phyloP scores from a whole-genome alignment of 179 eudicot genomes.

The Silene noctiflora region DNA sequence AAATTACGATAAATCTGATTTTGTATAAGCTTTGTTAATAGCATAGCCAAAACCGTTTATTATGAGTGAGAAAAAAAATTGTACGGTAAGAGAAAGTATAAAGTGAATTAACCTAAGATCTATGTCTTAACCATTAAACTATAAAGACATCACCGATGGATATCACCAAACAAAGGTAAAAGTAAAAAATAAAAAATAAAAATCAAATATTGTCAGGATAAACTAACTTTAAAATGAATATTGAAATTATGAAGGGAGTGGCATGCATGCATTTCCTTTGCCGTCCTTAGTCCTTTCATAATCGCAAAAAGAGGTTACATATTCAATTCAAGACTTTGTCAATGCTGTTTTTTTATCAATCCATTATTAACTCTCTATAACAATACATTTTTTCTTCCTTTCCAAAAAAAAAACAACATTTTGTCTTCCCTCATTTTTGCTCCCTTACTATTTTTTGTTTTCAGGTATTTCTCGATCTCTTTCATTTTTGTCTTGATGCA shows the following conservation, averaged over 20 bases:
- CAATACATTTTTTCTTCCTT: conserved; percentile 14
- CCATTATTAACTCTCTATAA: conserved; percentile 27
- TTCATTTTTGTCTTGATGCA: background rate
- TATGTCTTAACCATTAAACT: too few relatives aligned
- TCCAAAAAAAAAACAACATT: too few relatives aligned
- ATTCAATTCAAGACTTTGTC: conserved; percentile 21
- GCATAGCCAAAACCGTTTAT: too few relatives aligned
- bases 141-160: too few relatives aligned
- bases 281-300: conserved; percentile 15
- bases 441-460: conserved; percentile 6
- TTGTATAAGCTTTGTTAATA: too few relatives aligned
- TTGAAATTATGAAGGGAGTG: background rate
- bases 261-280: background rate
- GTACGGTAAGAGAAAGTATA: too few relatives aligned
- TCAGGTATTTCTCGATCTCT: conserved; percentile 24
- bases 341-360: conserved; percentile 13
- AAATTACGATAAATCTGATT: too few relatives aligned
- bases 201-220: background rate
- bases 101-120: too few relatives aligned
- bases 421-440: conserved; percentile 17
- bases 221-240: background rate
- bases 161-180: too few relatives aligned
- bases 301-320: background rate
- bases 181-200: too few relatives aligned
- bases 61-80: too few relatives aligned